Base-by-base conservation (phyloP, 129 eudicot species). In the Saussurea involucrata region DNA sequence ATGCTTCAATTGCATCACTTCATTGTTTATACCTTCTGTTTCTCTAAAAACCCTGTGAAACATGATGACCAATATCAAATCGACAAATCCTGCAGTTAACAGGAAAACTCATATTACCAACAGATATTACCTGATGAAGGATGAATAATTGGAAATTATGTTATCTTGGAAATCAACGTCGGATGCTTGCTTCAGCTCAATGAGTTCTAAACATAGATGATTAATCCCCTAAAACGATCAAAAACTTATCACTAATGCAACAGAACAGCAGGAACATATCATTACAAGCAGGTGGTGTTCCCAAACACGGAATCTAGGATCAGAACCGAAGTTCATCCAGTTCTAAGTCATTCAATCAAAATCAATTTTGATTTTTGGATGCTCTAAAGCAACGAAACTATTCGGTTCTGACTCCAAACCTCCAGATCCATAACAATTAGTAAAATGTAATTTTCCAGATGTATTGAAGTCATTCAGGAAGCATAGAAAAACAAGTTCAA, bases 141-240 rank as follows among this genome's bases (percentile, higher is more conserved):
- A 86, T 55, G 86, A 64, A 78, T 83, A 92, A 78, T 86, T 87
- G 24, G 87, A 80, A 69, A 82, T 78, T 27, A 92, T 82, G 72
- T 78, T 89, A 57, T 87, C 86, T 64, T 87, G 95, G 80, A 92
- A 89, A 73, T 92, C 95, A 65, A 79, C 85, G 71, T 89, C 88
- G 1, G 95, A 89, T 32, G 87, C 90, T 76, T 78, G 82, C 85
- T 89, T 92, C 37, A 92, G 77, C 85, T 92, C 97, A 21, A 87
- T 71, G 57, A 92, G 86, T 78, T 92, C 95, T 36, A 92, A 87
- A 73, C 97, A 92, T 8, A 92, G 77, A 66, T 86, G 85, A 71
- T 86, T 80, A 69, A 92, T 87, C 53, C 97, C 97, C 97, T 89
- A 70, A 68, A 61, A 40, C 22, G 11, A 80, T 31, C 24, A 66